Conservation (phyloP, 2,329 filamentous ascomycete genomes). For the Fusarium aywerte region DNA sequence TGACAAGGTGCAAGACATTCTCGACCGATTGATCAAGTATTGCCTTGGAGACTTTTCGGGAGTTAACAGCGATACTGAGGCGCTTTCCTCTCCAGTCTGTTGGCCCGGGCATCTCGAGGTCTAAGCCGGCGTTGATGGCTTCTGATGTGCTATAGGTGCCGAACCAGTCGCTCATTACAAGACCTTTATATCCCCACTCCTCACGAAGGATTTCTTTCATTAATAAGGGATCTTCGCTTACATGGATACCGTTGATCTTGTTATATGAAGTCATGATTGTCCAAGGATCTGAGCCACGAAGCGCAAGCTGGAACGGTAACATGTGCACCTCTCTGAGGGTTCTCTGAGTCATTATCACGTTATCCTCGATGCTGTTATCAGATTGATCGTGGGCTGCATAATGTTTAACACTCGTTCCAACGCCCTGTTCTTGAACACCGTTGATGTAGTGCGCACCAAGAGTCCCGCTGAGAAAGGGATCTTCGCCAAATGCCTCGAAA, state of each 20-base stretch:
- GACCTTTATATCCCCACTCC: constrained; percentile 36
- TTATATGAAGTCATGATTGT: constrained; percentile 50
- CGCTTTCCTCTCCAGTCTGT: constrained; percentile 40
- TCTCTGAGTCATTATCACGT: constrained; percentile 33
- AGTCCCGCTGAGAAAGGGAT: constrained; percentile 54
- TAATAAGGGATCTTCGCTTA: constrained; percentile 39
- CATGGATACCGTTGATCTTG: constrained; percentile 55
- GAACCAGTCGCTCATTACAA: constrained; percentile 51
- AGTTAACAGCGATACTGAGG: constrained; percentile 45
- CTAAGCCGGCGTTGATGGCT: constrained; percentile 43
- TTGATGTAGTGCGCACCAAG: constrained; percentile 49
- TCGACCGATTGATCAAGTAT: constrained; percentile 45
- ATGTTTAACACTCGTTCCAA: constrained; percentile 56
- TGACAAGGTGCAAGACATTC: constrained; percentile 34
- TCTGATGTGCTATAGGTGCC: constrained; percentile 47
- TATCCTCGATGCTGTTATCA: constrained; percentile 42
- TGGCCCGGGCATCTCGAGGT: constrained; percentile 52
- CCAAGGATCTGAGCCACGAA: constrained; percentile 52
- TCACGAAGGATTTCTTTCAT: constrained; percentile 49
- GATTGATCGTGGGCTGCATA: constrained; percentile 56
- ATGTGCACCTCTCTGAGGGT: constrained; percentile 44
- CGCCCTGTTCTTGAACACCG: constrained; percentile 53
- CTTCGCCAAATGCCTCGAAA: constrained; percentile 56
- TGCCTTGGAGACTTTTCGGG: constrained; percentile 33
- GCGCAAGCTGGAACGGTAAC: constrained; percentile 54